Percentiles rank a stretch among this genome's conserved stretches.
These are phyloP conservation scores for Pleurotus salmoneostramineus DNA, from an alignment of 768 basidiomycete species.

Conservation along the genomic window DNA sequence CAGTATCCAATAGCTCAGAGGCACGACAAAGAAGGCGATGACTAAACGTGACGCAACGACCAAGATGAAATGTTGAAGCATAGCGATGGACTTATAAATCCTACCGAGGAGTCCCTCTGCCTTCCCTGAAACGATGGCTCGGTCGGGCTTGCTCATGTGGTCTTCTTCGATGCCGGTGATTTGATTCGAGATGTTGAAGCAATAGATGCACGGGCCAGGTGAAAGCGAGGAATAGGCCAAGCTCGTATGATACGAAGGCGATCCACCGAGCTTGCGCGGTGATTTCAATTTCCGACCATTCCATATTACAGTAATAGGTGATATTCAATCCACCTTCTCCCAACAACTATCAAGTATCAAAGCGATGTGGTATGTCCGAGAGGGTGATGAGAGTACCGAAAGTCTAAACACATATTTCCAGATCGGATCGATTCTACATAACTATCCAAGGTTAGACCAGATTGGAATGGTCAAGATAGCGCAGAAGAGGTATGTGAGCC, in stretches of 20 bases:
- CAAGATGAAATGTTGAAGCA: not conserved
- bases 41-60: conserved; percentile 9
- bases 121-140: conserved; percentile 16
- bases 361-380: too few relatives aligned
- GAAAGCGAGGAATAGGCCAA: conserved; percentile 9
- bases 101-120: conserved; percentile 13
- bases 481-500: conserved; percentile 10
- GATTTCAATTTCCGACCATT: too few relatives aligned
- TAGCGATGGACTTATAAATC: conserved; percentile 9
- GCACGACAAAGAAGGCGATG: conserved; percentile 9
- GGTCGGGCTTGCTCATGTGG: conserved; percentile 17
- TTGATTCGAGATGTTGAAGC: conserved; percentile 19
- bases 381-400: too few relatives aligned
- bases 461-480: conserved; percentile 6
- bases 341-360: too few relatives aligned
- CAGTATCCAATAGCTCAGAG: conserved; percentile 2
- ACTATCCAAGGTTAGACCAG: not conserved
- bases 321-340: not conserved
- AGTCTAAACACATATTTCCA: too few relatives aligned
- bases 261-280: too few relatives aligned
- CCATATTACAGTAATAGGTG: too few relatives aligned
- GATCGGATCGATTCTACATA: too few relatives aligned
- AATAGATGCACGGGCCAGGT: conserved; percentile 13
- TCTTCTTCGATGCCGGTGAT: conserved; percentile 16
- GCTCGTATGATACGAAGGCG: too few relatives aligned